Base-by-base conservation (phyloP, 495 filamentous ascomycete species). In the Penicillium turbatum region DNA sequence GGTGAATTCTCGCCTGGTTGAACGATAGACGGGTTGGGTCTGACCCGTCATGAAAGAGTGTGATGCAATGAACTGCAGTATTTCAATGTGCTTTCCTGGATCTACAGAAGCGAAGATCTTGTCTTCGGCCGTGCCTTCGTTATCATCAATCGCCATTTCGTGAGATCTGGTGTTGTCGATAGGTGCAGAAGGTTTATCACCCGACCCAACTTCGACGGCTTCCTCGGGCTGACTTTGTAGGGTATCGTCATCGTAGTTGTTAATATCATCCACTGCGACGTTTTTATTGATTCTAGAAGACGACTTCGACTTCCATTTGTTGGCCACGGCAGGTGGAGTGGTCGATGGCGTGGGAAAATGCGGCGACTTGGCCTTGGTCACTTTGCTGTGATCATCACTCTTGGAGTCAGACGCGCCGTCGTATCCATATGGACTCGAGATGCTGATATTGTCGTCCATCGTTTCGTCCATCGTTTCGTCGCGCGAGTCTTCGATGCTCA, bases 11-110 rank as follows among this genome's bases (percentile, higher is more conserved):
- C 43, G 44, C 13, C 69, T 48, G 10, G 54, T 60, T 15, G 60
- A 61, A 4, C 54, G 57, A 8, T 15, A 32, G 0, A 67, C 60
- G 7, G 64, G 60, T 17, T 57, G 59, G 1, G 24, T 45, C 3
- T 15, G 30, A 7, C 50, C 11, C 0, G 24, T 16, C 56, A 72
- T 62, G 37, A 72, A 69, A 2, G 53, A 35, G 27, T 69, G 64
- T 1, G 12, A 27, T 4, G 10, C 49, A 27, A 73, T 59, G 21
- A 51, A 67, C 5, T 43, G 17, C 3, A 68, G 9, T 12, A 72
- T n/a, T 11, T 48, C 8, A 1, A 53, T 29, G 10, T 46, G 57
- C 46, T 49, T 40, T 13, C 51, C 46, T 0, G 40, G 17, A 12
- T 19, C 31, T 3, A 71, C 40, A 0, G 56, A 61, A 6, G 43